Evolutionary conservation across 2,329 filamentous ascomycete genomes (phyloP), one percentile per base, ranked within the genome.

Genomic region (Aspergillus sp.): DNA sequence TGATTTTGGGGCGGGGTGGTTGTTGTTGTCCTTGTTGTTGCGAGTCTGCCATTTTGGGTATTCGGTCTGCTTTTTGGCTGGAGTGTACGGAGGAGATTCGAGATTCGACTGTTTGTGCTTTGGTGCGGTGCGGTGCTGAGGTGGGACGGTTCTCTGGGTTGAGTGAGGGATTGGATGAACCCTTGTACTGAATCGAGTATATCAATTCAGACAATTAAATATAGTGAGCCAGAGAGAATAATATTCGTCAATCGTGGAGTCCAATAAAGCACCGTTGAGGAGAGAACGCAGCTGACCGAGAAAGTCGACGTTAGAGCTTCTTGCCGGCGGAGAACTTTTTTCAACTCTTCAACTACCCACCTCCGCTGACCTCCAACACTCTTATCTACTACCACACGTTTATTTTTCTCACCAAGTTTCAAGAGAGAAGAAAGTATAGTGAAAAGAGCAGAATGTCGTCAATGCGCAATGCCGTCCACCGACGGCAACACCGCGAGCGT

Each of bases 401-500:
- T 5, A 5, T 22, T 22, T 22, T 5, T 4, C 20, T 22, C 4
- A 19, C 17, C 20, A 22, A 22, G 4, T 2, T 4, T 22, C 20
- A 22, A 22, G 5, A 5, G 5, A 22, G 5, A 5, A 22, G 20
- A 22, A 4, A 5, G 20, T 4, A 22, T 22, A 22, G 20, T 22
- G 20, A 22, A 22, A 22, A 22, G 20, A 12, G 9, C 54, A 64
- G 49, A 57, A 80, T 81, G 78, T 81, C 78, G 20, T 79, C 78
- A 33, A 73, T 81, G 67, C 75, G 78, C 57, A 81, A 81, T 61
- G 76, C 77, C 65, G 80, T 90, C 52, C 82, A 89, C 59, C 82
- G 88, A 70, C 88, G 89, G 63, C 85, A 89, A 58, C 91, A 97
- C 71, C 82, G 85, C 59, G 93, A 97, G 77, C 85, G 93, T 60